phyloP scores from a whole-genome alignment of 257 asterid genomes.

The Perilla frutescens region DNA sequence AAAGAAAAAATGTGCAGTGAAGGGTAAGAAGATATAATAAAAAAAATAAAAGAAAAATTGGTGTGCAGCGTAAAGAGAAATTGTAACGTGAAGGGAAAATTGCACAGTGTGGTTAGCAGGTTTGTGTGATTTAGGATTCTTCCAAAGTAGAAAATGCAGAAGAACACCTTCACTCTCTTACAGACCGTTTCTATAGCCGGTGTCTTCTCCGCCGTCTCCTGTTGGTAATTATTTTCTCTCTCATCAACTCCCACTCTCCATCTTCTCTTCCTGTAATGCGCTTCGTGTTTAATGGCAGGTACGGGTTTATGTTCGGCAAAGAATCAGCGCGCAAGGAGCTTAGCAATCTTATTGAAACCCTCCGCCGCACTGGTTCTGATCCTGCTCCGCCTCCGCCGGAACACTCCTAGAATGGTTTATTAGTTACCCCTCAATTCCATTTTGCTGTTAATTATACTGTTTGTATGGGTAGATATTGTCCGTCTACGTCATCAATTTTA shows the following conservation, averaged over 20 bases:
- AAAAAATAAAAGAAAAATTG: too few relatives aligned
- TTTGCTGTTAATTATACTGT: neutral
- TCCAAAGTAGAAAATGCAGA: conserved; percentile 56
- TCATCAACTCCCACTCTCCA: neutral
- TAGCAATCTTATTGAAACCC: conserved; percentile 68
- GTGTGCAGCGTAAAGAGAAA: too few relatives aligned
- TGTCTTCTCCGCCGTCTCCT: conserved; percentile 86
- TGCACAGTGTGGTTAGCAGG: too few relatives aligned
- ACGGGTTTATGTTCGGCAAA: conserved; percentile 92
- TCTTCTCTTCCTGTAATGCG: neutral
- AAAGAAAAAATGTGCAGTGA: too few relatives aligned
- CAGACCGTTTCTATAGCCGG: conserved; percentile 83
- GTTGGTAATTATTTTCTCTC: conserved; percentile 50
- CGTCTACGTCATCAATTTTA: neutral
- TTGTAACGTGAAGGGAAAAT: too few relatives aligned
- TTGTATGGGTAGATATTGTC: neutral
- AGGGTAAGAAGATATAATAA: too few relatives aligned
- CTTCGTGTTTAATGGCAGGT: conserved; percentile 51
- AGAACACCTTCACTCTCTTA: conserved; percentile 64
- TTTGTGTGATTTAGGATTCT: too few relatives aligned
- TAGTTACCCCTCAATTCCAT: neutral
- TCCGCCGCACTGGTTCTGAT: conserved; percentile 60
- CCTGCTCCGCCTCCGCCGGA: conserved; percentile 41
- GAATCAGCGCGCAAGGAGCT: conserved; percentile 91
- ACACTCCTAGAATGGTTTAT: conserved; percentile 43